Base-by-base conservation (phyloP, 306 rosid species). In the Vicia sativa region DNA sequence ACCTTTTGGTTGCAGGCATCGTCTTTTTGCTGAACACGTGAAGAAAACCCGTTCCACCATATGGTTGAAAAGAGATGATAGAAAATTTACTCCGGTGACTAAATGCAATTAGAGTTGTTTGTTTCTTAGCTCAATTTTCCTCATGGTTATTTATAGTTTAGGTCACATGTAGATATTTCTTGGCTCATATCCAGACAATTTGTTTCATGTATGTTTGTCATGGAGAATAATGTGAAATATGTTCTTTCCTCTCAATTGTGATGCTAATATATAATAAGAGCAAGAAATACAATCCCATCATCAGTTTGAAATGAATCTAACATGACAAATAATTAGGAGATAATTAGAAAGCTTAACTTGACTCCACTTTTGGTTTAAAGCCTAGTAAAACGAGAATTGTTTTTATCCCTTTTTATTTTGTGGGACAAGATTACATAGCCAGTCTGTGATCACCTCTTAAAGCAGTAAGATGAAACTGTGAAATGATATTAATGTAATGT, bases 31-130 rank as follows among this genome's bases (percentile, higher is more conserved):
- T 8, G 97, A 93, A 64, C 59, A 80, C 28, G 84, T 93, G 65
- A 86, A 84, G 90, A 90, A 82, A 78, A 93, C 97, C 41, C 97
- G 99, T 37, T 86, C 96, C 26, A 86, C 95, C 11, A 41, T 86
- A 71, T 88, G 96, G 97, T 57, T 93, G 78, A 90, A 77, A 81
- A 89, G 83, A 86, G 90, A 88, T 46, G 90, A 87, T 77, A 67
- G 58, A 55, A 85, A 78, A 67, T 90, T 86, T 72, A 70, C 62
- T 14, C 87, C 95, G 9, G 92, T 84, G 75, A 65, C 79, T 46
- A 82, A 78, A 66, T 68, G 55, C 62, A 77, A 28, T 43, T 78
- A 65, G 79, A 43, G 62, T 48, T 49, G 19, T 62, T 34, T 55
- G 0, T 15, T 29, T 70, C 6, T 52, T 34, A 26, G 15, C 41